These are phyloP conservation scores for Aspergillus sclerotioniger DNA, from an alignment of 495 filamentous ascomycete genomes.

Conservation along the genomic window DNA sequence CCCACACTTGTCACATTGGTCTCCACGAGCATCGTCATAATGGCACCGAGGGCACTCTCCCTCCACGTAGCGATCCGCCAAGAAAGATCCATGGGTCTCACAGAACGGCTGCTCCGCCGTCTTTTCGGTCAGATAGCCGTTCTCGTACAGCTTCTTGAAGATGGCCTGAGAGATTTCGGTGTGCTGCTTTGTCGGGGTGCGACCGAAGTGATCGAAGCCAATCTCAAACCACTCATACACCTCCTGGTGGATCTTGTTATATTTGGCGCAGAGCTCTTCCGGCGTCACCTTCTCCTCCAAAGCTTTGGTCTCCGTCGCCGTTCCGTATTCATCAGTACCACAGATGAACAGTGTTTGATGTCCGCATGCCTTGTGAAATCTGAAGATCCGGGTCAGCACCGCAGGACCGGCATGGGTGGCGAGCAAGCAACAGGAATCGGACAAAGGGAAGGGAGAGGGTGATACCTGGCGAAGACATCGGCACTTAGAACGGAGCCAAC, in stretches of 20 bases:
- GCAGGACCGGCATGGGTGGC: constrained; percentile 2
- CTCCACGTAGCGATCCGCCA: constrained; percentile 93
- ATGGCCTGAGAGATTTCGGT: constrained; percentile 85
- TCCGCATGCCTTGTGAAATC: constrained; percentile 70
- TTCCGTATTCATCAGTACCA: constrained; percentile 70
- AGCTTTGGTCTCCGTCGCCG: constrained; percentile 83
- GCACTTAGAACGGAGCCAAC: constrained; percentile 84
- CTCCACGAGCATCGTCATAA: constrained; percentile 78
- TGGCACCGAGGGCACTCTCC: constrained; percentile 80
- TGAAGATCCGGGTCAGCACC: constrained; percentile 21
- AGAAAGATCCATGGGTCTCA: constrained; percentile 74
- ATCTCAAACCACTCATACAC: constrained; percentile 90
- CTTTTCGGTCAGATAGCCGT: constrained; percentile 80
- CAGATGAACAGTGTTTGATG: constrained; percentile 56
- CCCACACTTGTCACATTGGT: constrained; percentile 86
- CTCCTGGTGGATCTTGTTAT: constrained; percentile 76
- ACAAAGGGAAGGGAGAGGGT: constrained; percentile 13
- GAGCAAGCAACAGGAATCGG: background rate
- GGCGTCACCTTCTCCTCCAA: constrained; percentile 66
- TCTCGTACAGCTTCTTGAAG: constrained; percentile 72
- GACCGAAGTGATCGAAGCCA: constrained; percentile 79
- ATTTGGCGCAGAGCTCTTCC: constrained; percentile 78
- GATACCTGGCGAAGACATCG: constrained; percentile 70
- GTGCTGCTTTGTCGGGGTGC: constrained; percentile 77
- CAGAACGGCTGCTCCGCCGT: constrained; percentile 82